Conservation (phyloP, 2,329 filamentous ascomycete genomes). For the Fusarium buharicum region DNA sequence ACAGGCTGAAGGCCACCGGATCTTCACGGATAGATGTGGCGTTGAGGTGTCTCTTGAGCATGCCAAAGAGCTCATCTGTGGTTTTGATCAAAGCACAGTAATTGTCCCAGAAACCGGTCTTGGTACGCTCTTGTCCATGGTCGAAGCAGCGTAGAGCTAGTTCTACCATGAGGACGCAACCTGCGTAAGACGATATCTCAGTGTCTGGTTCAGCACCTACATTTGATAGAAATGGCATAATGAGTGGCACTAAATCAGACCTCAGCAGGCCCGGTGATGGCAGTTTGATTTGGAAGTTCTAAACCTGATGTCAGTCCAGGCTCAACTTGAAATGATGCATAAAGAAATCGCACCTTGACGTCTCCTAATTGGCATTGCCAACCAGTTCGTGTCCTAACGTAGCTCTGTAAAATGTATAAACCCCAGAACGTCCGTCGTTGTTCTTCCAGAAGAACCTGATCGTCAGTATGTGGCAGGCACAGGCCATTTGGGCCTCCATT, state of each 20-base stretch:
- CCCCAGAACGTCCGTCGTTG: slow-evolving; percentile 13
- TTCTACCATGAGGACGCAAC: slow-evolving; percentile 26
- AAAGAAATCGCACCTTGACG: neutral
- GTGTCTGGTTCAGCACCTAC: neutral
- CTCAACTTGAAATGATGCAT: no score
- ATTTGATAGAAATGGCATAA: neutral
- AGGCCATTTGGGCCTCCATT: neutral
- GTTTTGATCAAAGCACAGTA: slow-evolving; percentile 18
- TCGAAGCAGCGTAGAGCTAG: slow-evolving; percentile 19
- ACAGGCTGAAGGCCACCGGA: slow-evolving; percentile 22
- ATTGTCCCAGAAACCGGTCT: slow-evolving; percentile 21
- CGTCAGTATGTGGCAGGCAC: neutral
- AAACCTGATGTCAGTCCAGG: neutral
- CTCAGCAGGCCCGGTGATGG: neutral
- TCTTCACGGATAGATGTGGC: slow-evolving; percentile 18
- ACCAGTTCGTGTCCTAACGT: slow-evolving; percentile 8
- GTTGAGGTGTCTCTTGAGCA: slow-evolving; percentile 25
- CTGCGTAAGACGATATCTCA: slow-evolving; percentile 17
- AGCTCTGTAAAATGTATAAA: slow-evolving; percentile 11
- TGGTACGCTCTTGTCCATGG: slow-evolving; percentile 9
- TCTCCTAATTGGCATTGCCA: slow-evolving; percentile 7
- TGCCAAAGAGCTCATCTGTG: slow-evolving; percentile 9
- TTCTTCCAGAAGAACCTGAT: slow-evolving; percentile 9
- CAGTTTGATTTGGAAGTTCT: slow-evolving; percentile 3
- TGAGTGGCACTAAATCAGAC: neutral